Evolutionary conservation across 805 yeast genomes (phyloP), one percentile per base, ranked within the genome.

Genomic region (Lipomyces yamadae): DNA sequence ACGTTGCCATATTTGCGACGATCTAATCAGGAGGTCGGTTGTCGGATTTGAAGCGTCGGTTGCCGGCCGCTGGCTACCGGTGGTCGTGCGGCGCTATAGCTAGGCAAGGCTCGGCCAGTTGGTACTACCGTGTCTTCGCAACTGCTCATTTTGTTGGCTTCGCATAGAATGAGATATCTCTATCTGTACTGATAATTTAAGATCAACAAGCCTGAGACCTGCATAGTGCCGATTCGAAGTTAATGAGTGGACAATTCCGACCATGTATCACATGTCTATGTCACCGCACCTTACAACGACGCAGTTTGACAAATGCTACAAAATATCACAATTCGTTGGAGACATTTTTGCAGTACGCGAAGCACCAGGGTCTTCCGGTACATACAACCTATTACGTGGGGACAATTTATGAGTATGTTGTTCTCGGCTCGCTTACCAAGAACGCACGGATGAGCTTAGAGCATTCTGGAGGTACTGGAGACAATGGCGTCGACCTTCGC

Each of bases 381-480:
- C 50, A 42, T 34, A 62, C 72, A 39, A 69, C 74, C 1, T 58
- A 60, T n/a, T 66, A 63, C 58, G 64, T 56, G 30, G 75, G 75
- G n/a, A 73, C 75, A 2, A 45, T 72, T 15, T 73, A 63, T 62
- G 75, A 73, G 42, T 73, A 70, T 55, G 60, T 60, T 6, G 70
- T 70, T 13, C 64, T 58, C 24, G 67, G 64, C 8, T 68, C 72
- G 8, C 67, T 73, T 2, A 35, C 34, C 18, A 52, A 54, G 34
- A 54, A 30, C 10, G 59, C 60, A 13, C 33, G 59, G n/a, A 62
- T 73, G 57, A 13, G 29, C n/a, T 63, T 73, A 4, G 63, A 56
- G 50, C 73, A 73, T 24, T 58, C 60, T n/a, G 75, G 75, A 6
- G 73, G 75, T 11, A 55, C 72, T 7, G 65, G 63, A 33, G 75